These are phyloP conservation scores for Beauveria sp. DNA, from an alignment of 2,329 filamentous ascomycete species.

Conservation along the genomic window DNA sequence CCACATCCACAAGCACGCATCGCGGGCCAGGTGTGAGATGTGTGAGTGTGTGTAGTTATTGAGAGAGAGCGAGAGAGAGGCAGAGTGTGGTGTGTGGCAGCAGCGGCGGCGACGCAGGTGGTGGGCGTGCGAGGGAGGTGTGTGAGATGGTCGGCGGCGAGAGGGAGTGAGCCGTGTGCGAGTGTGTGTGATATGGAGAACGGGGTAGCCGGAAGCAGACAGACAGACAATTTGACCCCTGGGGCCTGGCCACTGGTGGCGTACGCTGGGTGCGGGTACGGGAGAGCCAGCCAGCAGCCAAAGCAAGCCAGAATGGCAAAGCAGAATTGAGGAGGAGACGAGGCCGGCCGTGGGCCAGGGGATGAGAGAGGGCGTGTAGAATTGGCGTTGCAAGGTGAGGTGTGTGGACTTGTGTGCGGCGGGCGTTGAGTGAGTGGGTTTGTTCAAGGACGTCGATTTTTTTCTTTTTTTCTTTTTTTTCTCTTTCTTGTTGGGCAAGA, in stretches of 20 bases:
- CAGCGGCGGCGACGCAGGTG: not conserved
- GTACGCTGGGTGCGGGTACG: constrained; percentile 3
- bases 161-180: not conserved
- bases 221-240: constrained; percentile 6
- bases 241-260: not conserved
- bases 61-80: not conserved
- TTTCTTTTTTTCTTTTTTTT: too few species aligned
- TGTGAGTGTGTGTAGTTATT: not conserved
- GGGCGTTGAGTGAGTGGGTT: not conserved
- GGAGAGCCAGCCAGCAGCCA: not conserved
- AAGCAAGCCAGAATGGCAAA: not conserved
- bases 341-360: not conserved
- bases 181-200: not conserved
- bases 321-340: not conserved
- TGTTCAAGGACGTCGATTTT: too few species aligned
- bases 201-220: constrained; percentile 8
- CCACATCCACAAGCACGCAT: constrained; percentile 6
- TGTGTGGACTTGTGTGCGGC: not conserved
- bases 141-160: not conserved
- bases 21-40: constrained; percentile 10
- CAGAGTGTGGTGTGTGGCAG: not conserved
- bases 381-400: too few species aligned
- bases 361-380: not conserved
- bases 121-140: not conserved
- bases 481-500: too few species aligned